Evolutionary conservation across 768 basidiomycete species (phyloP).

Genomic region (Lenzites betulinus): DNA sequence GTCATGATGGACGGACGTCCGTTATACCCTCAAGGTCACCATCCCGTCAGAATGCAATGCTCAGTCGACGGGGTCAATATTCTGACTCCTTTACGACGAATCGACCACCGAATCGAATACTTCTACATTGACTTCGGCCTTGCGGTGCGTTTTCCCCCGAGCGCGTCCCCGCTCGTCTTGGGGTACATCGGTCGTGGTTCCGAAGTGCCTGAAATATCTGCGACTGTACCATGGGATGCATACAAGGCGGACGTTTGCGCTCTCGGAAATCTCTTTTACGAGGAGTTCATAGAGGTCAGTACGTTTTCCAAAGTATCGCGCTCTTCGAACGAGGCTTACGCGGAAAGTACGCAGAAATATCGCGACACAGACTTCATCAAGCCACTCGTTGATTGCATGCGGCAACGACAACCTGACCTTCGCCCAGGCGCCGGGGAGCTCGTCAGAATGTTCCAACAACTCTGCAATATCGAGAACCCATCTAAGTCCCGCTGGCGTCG

Average conservation of each 20-base stretch:
- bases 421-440: slow-evolving; percentile 12
- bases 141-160: slow-evolving; percentile 8
- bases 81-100: slow-evolving; percentile 33
- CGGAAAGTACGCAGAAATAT: not conserved
- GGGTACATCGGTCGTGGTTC: slow-evolving; percentile 20
- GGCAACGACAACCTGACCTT: slow-evolving; percentile 2
- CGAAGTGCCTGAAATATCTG: slow-evolving; percentile 28
- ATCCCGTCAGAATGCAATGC: slow-evolving; percentile 29
- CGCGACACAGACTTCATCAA: slow-evolving; percentile 14
- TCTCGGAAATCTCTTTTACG: slow-evolving; percentile 29
- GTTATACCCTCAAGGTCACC: slow-evolving; percentile 23
- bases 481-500: slow-evolving; percentile 13
- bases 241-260: slow-evolving; percentile 35
- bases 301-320: too few species aligned
- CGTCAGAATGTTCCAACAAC: slow-evolving; percentile 5
- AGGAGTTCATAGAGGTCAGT: slow-evolving; percentile 23
- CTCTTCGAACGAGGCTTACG: too few species aligned
- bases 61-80: slow-evolving; percentile 37
- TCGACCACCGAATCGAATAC: slow-evolving; percentile 38
- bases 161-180: slow-evolving; percentile 9
- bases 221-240: slow-evolving; percentile 28
- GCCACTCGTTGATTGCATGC: slow-evolving; percentile 17
- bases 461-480: not conserved
- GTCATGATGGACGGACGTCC: slow-evolving; percentile 27
- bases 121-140: slow-evolving; percentile 29